These are phyloP conservation scores for Populus davidiana DNA, from an alignment of 345 rosid species.

Conservation along the genomic window DNA sequence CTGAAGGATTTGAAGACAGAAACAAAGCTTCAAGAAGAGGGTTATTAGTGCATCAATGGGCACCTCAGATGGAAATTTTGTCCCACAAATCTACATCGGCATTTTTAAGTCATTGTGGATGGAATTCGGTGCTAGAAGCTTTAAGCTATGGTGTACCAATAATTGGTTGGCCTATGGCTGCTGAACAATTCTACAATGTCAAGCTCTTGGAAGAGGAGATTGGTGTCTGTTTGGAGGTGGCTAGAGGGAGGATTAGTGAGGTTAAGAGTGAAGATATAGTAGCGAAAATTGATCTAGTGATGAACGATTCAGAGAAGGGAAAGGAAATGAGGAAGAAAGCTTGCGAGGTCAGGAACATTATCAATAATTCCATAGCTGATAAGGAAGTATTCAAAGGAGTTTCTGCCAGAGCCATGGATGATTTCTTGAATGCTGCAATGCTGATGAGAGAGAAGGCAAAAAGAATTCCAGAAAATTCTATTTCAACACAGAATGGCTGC, in stretches of 20 bases:
- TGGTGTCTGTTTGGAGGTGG: constrained; percentile 31
- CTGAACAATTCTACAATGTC: constrained; percentile 31
- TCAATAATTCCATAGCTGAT: constrained; percentile 8
- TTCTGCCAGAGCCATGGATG: constrained; percentile 33
- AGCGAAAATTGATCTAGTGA: constrained; percentile 25
- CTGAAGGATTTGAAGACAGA: no score
- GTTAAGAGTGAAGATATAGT: constrained; percentile 14
- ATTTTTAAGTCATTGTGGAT: no score
- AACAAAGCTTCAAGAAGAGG: no score
- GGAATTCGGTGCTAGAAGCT: neutral
- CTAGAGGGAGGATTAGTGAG: constrained; percentile 20
- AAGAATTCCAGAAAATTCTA: neutral
- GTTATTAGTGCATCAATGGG: no score
- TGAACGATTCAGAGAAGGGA: constrained; percentile 23
- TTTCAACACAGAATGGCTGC: no score
- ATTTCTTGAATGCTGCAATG: constrained; percentile 31
- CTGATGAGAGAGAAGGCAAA: neutral
- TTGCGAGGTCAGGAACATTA: constrained; percentile 7
- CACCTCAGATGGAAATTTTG: no score
- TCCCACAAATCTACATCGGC: no score
- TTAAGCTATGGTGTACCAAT: constrained; percentile 27
- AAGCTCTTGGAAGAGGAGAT: constrained; percentile 26
- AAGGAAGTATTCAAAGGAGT: constrained; percentile 22
- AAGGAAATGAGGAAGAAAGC: constrained; percentile 21
- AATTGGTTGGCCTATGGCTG: constrained; percentile 27